Base-by-base conservation (phyloP, 23 red algal genomes). In the Agarophyton chilense region DNA sequence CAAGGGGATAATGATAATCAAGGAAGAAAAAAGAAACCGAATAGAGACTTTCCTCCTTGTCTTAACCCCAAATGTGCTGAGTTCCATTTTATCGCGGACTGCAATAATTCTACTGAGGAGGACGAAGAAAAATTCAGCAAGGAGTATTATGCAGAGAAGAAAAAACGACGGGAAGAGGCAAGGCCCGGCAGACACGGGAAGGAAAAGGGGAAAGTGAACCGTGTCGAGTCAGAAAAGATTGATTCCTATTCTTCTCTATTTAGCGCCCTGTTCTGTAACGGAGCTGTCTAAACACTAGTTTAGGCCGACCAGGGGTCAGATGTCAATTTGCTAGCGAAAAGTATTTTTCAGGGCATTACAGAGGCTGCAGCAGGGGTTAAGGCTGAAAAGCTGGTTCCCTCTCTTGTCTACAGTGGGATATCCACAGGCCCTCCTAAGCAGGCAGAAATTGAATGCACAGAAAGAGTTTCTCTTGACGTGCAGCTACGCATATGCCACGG, bases 21-120 rank as follows among this genome's bases (percentile, higher is more conserved):
- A n/a, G n/a, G 19, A 61, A 12, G 9, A 61, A 61, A 61, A 31
- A 17, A 61, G 19, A 61, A 61, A 10, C 19, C 56, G 19, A 61
- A 17, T 17, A 61, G 19, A 61, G 19, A 31, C 44, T 47, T 47
- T 6, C 44, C 44, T 9, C 44, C 60, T 57, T 88, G 84, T 33
- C 70, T 77, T 4, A 76, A 88, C 35, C 67, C 84, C 8, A 39
- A 88, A 10, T 88, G 67, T 29, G 19, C 61, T 29, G 84, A 31
- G n/a, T 19, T 66, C 10, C 43, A 77, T 62, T 47, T 58, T 26
- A 49, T 76, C 5, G 17, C 26, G n/a, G 13, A 88, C 36, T 88
- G 84, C 55, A 18, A 26, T 12, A 65, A 4, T 4, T 36, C 84
- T 3, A 9, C 52, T 2, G 55, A 77, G 12, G 49, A 56, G n/a